A percentile compares a stretch with the other conserved stretches of the same genome.
These are phyloP conservation scores for Elongisporangium senticosum DNA, from an alignment of 352 stramenopile genomes.

Conservation along the genomic window DNA sequence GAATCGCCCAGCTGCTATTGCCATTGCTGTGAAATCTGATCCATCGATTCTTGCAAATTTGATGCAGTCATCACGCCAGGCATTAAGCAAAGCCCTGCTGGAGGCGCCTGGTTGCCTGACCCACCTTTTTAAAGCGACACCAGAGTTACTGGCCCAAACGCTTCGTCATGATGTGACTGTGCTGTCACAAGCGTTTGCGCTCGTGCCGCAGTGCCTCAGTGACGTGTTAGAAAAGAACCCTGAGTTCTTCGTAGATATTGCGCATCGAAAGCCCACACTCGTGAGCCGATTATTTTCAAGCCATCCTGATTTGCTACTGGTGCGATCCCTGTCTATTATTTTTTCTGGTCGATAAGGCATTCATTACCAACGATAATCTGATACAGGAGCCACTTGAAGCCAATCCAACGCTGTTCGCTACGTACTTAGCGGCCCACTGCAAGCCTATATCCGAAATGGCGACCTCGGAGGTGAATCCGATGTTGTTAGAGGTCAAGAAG, in stretches of 20 bases:
- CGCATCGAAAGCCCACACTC: conserved; percentile 52
- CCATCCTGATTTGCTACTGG: conserved; percentile 61
- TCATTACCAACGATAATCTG: neutral
- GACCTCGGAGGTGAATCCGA: conserved; percentile 42
- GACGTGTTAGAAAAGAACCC: conserved; percentile 59
- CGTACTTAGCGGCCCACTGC: conserved; percentile 56
- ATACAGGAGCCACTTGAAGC: conserved; percentile 56
- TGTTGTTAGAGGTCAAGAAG: conserved; percentile 42
- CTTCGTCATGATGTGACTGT: conserved; percentile 43
- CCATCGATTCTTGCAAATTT: conserved; percentile 52
- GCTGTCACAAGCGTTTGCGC: conserved; percentile 37
- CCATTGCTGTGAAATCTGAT: conserved; percentile 39
- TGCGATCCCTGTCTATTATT: conserved; percentile 6
- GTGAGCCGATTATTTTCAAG: conserved; percentile 58
- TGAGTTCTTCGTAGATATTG: conserved; percentile 63
- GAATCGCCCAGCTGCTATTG: conserved; percentile 45
- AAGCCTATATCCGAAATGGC: conserved; percentile 53
- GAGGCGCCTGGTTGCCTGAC: conserved; percentile 38
- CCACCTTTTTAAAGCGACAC: conserved; percentile 42
- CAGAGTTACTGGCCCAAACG: conserved; percentile 38
- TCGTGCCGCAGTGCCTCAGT: conserved; percentile 50
- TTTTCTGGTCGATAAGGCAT: neutral
- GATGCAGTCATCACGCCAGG: conserved; percentile 32
- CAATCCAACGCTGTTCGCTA: conserved; percentile 66
- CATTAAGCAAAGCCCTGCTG: conserved; percentile 36